Base-by-base conservation (phyloP, 2,329 filamentous ascomycete species). In the Arthroderma sp. region DNA sequence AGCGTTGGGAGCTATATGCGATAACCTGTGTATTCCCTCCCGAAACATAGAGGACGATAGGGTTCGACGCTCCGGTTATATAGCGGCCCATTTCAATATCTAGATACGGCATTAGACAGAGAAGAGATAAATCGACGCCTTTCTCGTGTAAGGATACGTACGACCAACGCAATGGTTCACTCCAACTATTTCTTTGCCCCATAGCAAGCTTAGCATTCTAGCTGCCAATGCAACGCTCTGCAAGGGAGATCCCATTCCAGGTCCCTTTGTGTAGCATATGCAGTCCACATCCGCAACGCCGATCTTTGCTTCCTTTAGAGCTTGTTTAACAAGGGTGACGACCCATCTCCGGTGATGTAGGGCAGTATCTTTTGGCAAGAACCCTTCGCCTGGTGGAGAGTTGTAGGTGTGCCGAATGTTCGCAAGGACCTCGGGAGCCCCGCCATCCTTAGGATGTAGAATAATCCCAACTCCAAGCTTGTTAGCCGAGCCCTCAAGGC, bases 21-120 rank as follows among this genome's bases (percentile, higher is more conserved):
- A 96, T 96, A 28, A 96, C 89, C 68, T 98, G 89, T 9, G 89
- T 94, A 70, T 98, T 98, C 47, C 91, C 91, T 50, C 91, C 91
- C 22, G 80, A 86, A 36, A 96, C 91, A 65, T 98, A 98, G 34
- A 98, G 72, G 40, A 98, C 91, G 32, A 96, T 88, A 0, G 91
- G 91, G 66, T 98, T 89, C 27, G 76, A 69, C 10, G 91, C 87
- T 48, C 86, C 84, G 4, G 91, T 96, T 60, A 98, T 94, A 48
- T 83, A 76, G 42, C 91, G 77, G 30, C 91, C 91, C 91, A 98
- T 98, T 69, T 98, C 91, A 57, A 98, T 96, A 66, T 98, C 73
- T 71, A 22, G 15, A 22, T 27, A 28, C n/a, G 4, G 22, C 32
- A 29, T 45, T 31, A 33, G 39, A 10, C 11, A 39, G 38, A 38